A percentile compares a stretch with the other conserved stretches of the same genome.
Evolutionary conservation across 2,329 filamentous ascomycete species (phyloP).

Genomic region (Apiospora aurea): DNA sequence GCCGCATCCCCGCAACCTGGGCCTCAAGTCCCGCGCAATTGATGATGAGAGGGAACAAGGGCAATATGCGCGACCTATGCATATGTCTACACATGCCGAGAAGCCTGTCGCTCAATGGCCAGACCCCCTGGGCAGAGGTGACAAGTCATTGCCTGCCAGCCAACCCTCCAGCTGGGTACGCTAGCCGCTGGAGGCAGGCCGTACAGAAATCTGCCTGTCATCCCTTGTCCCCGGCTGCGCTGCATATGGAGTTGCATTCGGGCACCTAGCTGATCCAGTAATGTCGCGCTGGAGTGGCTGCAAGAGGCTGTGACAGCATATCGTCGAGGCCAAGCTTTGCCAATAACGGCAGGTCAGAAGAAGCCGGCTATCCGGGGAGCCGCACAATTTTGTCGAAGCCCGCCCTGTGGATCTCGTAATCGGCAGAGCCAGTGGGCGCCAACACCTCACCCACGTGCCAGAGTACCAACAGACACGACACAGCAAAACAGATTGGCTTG

Average conservation of each 20-base stretch:
- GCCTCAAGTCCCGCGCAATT: background rate
- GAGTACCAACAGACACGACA: background rate
- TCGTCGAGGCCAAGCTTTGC: constrained; percentile 6
- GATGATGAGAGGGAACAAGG: background rate
- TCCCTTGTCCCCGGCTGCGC: background rate
- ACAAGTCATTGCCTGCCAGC: background rate
- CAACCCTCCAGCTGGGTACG: background rate
- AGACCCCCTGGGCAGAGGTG: background rate
- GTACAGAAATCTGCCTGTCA: background rate
- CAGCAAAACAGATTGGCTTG: background rate
- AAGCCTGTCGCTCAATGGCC: background rate
- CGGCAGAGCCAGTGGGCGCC: background rate
- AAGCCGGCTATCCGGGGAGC: background rate
- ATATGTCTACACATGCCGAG: background rate
- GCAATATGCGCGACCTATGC: background rate
- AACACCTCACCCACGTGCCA: constrained; percentile 11
- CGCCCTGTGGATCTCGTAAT: background rate
- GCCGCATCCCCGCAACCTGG: background rate
- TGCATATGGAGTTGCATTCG: background rate
- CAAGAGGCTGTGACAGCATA: background rate
- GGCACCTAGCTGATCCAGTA: background rate
- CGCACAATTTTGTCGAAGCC: background rate
- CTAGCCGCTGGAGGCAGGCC: background rate
- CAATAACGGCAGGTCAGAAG: constrained; percentile 18
- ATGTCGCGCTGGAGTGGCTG: background rate